Evolutionary conservation across 2,329 filamentous ascomycete species (phyloP).

Genomic region (Fusarium sp.): DNA sequence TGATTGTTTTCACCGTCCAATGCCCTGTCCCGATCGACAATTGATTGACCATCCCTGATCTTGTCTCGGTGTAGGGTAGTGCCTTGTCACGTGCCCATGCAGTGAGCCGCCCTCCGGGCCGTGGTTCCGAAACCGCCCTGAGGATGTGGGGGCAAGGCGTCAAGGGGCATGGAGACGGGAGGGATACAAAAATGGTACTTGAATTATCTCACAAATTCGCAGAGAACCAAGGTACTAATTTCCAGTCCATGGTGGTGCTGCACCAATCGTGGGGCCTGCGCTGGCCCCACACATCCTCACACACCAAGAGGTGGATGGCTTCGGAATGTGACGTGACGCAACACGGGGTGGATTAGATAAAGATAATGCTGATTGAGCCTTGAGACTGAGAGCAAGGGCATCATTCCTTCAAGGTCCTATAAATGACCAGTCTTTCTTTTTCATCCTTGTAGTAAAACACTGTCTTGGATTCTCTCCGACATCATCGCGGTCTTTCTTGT

Average conservation of each 20-base stretch:
- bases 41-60: neutral
- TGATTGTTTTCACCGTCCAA: neutral
- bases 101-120: neutral
- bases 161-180: neutral
- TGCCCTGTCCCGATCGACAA: neutral
- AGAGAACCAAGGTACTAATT: neutral
- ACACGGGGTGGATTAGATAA: constrained; percentile 28
- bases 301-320: neutral
- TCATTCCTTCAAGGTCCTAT: neutral
- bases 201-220: neutral
- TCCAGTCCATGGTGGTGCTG: neutral
- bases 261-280: neutral
- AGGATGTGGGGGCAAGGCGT: neutral
- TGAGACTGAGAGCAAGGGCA: neutral
- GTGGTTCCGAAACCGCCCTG: constrained; percentile 13
- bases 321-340: constrained; percentile 35
- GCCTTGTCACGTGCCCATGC: neutral
- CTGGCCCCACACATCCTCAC: neutral
- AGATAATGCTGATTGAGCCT: neutral
- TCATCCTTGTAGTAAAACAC: neutral
- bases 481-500: neutral
- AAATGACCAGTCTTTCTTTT: neutral
- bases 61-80: constrained; percentile 22
- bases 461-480: constrained; percentile 12
- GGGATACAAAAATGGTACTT: neutral